Percentiles rank a stretch among this genome's conserved stretches.
These are phyloP conservation scores for Sordaria brevicollis DNA, from an alignment of 495 filamentous ascomycete genomes.

Conservation along the genomic window DNA sequence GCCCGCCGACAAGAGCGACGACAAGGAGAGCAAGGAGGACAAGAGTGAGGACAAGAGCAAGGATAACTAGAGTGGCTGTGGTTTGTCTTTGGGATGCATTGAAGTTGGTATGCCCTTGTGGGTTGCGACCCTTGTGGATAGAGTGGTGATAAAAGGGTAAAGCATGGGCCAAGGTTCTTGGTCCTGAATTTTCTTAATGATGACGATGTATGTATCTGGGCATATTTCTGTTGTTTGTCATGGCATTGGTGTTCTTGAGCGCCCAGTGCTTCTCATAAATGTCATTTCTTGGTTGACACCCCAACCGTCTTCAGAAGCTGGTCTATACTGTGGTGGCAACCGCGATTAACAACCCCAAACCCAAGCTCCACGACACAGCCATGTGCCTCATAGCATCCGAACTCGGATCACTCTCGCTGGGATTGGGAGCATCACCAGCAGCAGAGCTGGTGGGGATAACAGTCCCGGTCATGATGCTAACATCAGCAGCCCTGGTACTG, in stretches of 20 bases:
- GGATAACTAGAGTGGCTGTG: background rate
- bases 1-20: background rate
- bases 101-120: background rate
- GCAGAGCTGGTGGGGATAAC: background rate
- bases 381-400: background rate
- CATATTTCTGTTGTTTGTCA: background rate
- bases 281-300: too few relatives aligned
- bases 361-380: background rate
- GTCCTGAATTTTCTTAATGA: background rate
- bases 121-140: too few relatives aligned
- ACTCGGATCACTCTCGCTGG: background rate
- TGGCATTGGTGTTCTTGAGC: background rate
- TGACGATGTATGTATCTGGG: background rate
- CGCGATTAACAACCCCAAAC: background rate
- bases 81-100: background rate
- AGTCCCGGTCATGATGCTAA: background rate
- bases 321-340: background rate
- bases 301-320: background rate
- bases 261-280: background rate
- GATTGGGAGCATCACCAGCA: background rate
- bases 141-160: background rate
- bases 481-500: background rate
- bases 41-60: conserved; percentile 4
- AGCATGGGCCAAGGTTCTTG: background rate
- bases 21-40: background rate